Evolutionary conservation across 768 basidiomycete genomes (phyloP).

Genomic region (Lactarius akahatsu): DNA sequence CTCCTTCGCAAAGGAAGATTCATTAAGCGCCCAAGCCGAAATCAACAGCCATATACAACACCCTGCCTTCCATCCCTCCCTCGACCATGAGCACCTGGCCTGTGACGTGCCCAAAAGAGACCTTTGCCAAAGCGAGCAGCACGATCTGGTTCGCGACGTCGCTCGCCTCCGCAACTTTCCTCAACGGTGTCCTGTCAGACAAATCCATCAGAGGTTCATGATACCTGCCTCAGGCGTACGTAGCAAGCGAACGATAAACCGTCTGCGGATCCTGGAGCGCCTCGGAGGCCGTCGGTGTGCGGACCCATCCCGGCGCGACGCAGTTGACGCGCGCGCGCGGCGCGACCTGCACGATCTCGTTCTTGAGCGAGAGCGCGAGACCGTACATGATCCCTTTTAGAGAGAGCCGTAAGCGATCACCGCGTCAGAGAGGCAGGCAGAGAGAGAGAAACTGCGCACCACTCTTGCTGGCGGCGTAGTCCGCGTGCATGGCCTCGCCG

Average conservation of each 20-base stretch:
- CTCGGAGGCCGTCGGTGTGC: constrained; percentile 60
- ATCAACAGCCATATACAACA: constrained; percentile 46
- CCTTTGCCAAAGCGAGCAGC: constrained; percentile 53
- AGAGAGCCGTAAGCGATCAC: too few relatives aligned
- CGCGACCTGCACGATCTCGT: constrained; percentile 77
- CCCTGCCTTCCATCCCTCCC: constrained; percentile 77
- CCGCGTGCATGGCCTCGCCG: constrained; percentile 66
- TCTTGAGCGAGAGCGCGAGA: constrained; percentile 64
- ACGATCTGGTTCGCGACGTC: constrained; percentile 69
- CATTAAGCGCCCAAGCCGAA: constrained; percentile 23
- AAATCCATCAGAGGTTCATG: neutral
- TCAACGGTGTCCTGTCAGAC: constrained; percentile 57
- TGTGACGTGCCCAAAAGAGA: constrained; percentile 74
- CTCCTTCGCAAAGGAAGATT: too few relatives aligned
- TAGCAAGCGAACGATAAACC: constrained; percentile 61
- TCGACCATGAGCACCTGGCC: constrained; percentile 70
- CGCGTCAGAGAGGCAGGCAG: too few relatives aligned
- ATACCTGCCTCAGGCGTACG: constrained; percentile 43
- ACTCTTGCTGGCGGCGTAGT: constrained; percentile 68
- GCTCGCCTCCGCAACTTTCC: constrained; percentile 59
- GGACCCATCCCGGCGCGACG: constrained; percentile 61
- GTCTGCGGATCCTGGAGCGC: constrained; percentile 54
- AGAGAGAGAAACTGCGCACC: constrained; percentile 43
- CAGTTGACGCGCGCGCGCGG: constrained; percentile 68
- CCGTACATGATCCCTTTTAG: constrained; percentile 69